Evolutionary conservation across 176 grass and related monocot species (phyloP).

Genomic region (Zea mays): DNA sequence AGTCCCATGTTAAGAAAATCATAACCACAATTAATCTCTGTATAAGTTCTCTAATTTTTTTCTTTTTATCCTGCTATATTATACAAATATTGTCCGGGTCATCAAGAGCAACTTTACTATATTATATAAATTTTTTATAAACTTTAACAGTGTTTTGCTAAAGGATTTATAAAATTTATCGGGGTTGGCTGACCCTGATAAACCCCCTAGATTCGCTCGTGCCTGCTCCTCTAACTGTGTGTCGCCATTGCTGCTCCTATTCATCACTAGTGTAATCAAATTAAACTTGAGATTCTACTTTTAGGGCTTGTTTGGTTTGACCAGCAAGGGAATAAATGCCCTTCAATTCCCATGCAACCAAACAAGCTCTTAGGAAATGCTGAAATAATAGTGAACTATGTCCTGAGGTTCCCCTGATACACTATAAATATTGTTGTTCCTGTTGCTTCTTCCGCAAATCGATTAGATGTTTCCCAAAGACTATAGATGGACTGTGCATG

Average conservation of each 20-base stretch:
- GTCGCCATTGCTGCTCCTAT: constrained; percentile 2
- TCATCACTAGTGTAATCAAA: not conserved
- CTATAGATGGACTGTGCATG: not conserved
- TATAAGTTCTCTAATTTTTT: not conserved
- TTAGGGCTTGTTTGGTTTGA: no score
- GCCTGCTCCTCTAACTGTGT: not conserved
- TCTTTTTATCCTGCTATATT: not conserved
- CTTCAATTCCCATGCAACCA: no score
- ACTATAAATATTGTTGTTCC: constrained; percentile 22
- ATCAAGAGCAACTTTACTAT: no score
- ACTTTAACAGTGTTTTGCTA: no score
- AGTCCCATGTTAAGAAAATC: no score
- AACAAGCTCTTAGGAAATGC: not conserved
- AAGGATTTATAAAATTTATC: no score
- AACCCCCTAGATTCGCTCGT: no score
- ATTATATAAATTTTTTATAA: no score
- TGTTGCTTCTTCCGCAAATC: not conserved
- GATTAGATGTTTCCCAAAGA: not conserved
- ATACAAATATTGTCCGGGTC: no score
- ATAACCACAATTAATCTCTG: not conserved
- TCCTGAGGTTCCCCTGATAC: not conserved
- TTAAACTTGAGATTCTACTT: no score
- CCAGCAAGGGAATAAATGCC: no score
- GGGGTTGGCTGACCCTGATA: no score
- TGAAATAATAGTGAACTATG: constrained; percentile 7